Conservation (phyloP, 805 yeast species). For the Yamadazyma scolyti region DNA sequence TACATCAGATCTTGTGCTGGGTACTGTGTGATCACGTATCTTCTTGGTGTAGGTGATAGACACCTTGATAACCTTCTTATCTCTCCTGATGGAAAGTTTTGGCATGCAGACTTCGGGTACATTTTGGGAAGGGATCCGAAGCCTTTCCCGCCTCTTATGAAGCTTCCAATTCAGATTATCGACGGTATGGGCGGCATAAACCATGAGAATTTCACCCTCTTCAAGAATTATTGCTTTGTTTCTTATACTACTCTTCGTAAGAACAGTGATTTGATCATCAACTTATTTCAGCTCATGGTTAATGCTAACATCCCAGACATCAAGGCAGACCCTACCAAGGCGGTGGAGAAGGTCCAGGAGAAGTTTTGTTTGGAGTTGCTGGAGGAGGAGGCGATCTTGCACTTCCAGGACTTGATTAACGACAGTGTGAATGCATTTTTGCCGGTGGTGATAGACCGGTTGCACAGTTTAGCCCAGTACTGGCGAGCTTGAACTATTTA, state of each 20-base stretch:
- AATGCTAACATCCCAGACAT: slow-evolving; percentile 92
- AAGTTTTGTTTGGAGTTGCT: slow-evolving; percentile 90
- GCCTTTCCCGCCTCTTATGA: slow-evolving; percentile 98
- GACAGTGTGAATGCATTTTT: slow-evolving; percentile 91
- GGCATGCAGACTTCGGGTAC: slow-evolving; percentile 98
- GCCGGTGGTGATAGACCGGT: slow-evolving; percentile 91
- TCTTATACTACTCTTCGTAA: slow-evolving; percentile 88
- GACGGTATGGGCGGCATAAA: slow-evolving; percentile 97
- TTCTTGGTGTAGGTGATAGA: slow-evolving; percentile 95
- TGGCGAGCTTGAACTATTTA: slow-evolving; percentile 95
- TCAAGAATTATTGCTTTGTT: slow-evolving; percentile 90
- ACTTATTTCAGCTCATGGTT: slow-evolving; percentile 89
- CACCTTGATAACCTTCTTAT: slow-evolving; percentile 87
- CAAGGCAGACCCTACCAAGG: slow-evolving; percentile 76
- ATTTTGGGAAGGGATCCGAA: slow-evolving; percentile 96
- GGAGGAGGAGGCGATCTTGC: slow-evolving; percentile 93
- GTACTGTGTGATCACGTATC: slow-evolving; percentile 91
- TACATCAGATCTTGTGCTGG: slow-evolving; percentile 96
- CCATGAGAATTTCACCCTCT: slow-evolving; percentile 80
- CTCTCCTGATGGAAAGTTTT: slow-evolving; percentile 78
- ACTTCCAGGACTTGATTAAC: slow-evolving; percentile 89
- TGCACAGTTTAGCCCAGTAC: slow-evolving; percentile 94
- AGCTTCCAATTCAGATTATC: slow-evolving; percentile 90
- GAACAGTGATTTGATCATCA: slow-evolving; percentile 84
- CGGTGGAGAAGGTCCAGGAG: slow-evolving; percentile 88